Percentiles rank a stretch among this genome's conserved stretches.
Evolutionary conservation across 176 grass and related monocot species (phyloP).

Genomic region (Cenchrus fungigraminus): DNA sequence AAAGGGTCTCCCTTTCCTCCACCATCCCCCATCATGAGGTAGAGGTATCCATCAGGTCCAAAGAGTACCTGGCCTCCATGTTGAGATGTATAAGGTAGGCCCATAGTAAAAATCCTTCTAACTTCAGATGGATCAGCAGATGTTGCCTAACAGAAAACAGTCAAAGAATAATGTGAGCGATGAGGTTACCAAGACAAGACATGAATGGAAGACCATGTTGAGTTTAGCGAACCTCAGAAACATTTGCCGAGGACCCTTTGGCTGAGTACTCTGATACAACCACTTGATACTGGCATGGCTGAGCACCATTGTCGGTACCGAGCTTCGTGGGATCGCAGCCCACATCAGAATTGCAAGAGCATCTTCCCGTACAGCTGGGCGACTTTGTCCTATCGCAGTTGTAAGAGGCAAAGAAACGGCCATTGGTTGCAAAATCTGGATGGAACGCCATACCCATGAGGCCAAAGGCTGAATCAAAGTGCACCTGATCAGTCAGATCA

Average conservation of each 20-base stretch:
- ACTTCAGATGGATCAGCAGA: slow-evolving; percentile 77
- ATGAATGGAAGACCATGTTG: slow-evolving; percentile 8
- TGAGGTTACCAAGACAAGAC: neutral
- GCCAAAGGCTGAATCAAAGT: slow-evolving; percentile 70
- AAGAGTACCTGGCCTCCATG: slow-evolving; percentile 91
- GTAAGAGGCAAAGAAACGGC: slow-evolving; percentile 93
- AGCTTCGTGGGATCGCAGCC: slow-evolving; percentile 86
- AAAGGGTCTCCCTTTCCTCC: slow-evolving; percentile 87
- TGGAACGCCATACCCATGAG: slow-evolving; percentile 93
- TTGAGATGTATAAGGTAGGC: slow-evolving; percentile 67
- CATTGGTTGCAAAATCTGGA: slow-evolving; percentile 73
- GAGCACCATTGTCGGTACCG: slow-evolving; percentile 64
- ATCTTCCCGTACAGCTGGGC: slow-evolving; percentile 64
- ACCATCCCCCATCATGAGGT: slow-evolving; percentile 96
- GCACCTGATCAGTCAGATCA: slow-evolving; percentile 89
- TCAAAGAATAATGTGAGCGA: slow-evolving; percentile 1
- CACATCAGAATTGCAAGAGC: slow-evolving; percentile 87
- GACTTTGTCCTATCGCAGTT: slow-evolving; percentile 86
- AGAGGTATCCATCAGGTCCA: slow-evolving; percentile 90
- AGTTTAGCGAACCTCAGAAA: slow-evolving; percentile 66
- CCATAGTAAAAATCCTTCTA: slow-evolving; percentile 90
- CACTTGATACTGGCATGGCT: slow-evolving; percentile 84
- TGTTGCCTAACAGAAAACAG: slow-evolving; percentile 43
- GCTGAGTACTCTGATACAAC: slow-evolving; percentile 81
- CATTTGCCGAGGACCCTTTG: slow-evolving; percentile 69